Evolutionary conservation across 2,329 filamentous ascomycete genomes (phyloP), one percentile per base, ranked within the genome.

Genomic region (Fusarium heterosporum): DNA sequence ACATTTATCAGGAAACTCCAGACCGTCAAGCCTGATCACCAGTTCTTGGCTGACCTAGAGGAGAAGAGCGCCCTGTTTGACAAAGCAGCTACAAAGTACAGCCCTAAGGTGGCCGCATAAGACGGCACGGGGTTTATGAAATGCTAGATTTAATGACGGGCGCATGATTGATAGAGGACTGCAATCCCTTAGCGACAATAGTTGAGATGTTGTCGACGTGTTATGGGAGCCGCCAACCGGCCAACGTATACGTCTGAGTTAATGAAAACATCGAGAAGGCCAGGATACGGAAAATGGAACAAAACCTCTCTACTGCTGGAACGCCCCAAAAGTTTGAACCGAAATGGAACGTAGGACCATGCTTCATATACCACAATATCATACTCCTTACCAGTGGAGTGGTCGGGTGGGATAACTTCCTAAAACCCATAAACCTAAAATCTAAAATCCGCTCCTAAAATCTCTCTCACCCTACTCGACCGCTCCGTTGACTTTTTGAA

Each of bases 21-120:
- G 77, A 85, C 84, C 51, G 80, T 81, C 16, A 85, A 90, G 53
- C 85, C 90, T 26, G 80, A 89, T 52, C 93, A 97, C 78, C 81
- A 87, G 32, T 83, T 96, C 64, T 78, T 97, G 57, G 77, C 79
- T 39, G 94, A 97, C 72, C 80, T 97, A 71, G 85, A 89, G 73
- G 92, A 93, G 80, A 98, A 97, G 89, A 93, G 89, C 77, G 86
- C 84, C n/a, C 80, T 93, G 58, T 98, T 98, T 76, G 93, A 97
- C 78, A 89, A 89, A 73, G 94, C 94, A 13, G 92, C 92, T 19
- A 84, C 87, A 26, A 98, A 97, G 81, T 98, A 96, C 79, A 90
- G 88, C 69, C 87, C 94, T 32, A 97, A 95, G 83, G 93, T 93
- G 64, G 84, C 89, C 63, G 84, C 85, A 63, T 80, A 71, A 70